Base-by-base conservation (phyloP, 2,329 filamentous ascomycete genomes). In the Thelonectria blattea region DNA sequence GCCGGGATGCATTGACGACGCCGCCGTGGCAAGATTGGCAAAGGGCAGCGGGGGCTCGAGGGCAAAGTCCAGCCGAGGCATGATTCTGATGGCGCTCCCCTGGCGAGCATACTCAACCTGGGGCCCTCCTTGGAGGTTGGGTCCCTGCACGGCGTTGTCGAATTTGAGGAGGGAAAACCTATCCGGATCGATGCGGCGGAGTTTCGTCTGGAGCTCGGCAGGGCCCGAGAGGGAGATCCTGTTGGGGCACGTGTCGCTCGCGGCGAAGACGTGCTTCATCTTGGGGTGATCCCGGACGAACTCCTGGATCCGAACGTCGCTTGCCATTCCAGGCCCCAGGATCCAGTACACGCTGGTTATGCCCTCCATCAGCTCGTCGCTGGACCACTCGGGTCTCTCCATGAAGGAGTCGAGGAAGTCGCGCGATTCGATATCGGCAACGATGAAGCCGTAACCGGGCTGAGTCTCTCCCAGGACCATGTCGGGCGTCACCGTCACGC, bases 261-360 rank as follows among this genome's bases (percentile, higher is more conserved):
- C 89, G 17, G 92, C 91, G 15, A 99, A 82, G 46, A 94, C 80
- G 74, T 99, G 95, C 72, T 90, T 84, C 37, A 91, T 75, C 15
- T 85, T 71, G 2, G 80, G 73, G 65, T 86, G 84, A 37, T 84
- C 80, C 27, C 82, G 69, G 75, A 96, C 91, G 72, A 97, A 97
- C 2, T 83, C 76, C 57, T 83, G 82, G 17, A 99, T 75, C 20
- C 81, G 81, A 11, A 83, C 71, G 72, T 95, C 84, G 3, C 83
- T 78, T 7, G 83, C 79, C 14, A 98, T 81, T 3, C 84, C 87
- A 5, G 83, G 81, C 0, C 91, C 92, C 24, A 97, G 82, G 22
- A 92, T 88, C 94, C 95, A 99, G 67, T 95, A 85, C 50, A 96
- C 85, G 42, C 83, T 83, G 47, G 83, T 79, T 47, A 97, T 75